Evolutionary conservation across 2,329 filamentous ascomycete genomes (phyloP).

Genomic region (Verruconis gallopava): DNA sequence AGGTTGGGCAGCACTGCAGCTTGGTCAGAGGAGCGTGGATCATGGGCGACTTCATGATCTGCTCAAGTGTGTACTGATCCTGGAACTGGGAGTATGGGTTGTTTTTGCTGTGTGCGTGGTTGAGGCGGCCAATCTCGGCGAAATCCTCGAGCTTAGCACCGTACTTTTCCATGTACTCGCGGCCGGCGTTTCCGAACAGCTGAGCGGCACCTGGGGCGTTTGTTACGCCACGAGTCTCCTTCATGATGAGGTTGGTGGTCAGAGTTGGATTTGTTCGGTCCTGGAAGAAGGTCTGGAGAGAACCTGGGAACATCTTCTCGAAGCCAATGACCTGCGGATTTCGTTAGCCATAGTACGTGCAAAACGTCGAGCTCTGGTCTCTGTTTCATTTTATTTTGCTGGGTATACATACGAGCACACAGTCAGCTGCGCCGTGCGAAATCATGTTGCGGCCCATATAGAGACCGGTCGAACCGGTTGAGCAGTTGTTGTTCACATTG

Average conservation of each 20-base stretch:
- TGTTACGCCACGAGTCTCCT: constrained; percentile 63
- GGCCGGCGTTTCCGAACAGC: constrained; percentile 87
- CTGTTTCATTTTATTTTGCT: background rate
- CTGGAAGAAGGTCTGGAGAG: constrained; percentile 69
- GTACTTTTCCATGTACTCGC: constrained; percentile 91
- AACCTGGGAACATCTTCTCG: constrained; percentile 96
- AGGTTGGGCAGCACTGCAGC: constrained; percentile 96
- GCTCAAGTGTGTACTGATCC: constrained; percentile 76
- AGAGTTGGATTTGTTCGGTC: constrained; percentile 71
- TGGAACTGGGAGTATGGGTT: constrained; percentile 99
- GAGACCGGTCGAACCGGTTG: constrained; percentile 83
- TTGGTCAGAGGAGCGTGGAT: constrained; percentile 85
- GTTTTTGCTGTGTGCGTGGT: constrained; percentile 79
- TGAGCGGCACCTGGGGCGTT: constrained; percentile 80
- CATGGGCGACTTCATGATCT: constrained; percentile 62
- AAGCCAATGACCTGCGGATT: constrained; percentile 63
- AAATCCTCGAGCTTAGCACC: constrained; percentile 78
- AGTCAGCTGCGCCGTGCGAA: constrained; percentile 68
- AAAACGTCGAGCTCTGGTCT: too few species aligned
- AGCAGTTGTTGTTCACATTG: constrained; percentile 99
- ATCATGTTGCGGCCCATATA: constrained; percentile 73
- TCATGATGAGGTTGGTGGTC: constrained; percentile 66
- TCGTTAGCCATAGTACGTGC: background rate
- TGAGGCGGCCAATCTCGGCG: constrained; percentile 84
- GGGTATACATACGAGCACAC: constrained; percentile 47